Percentiles rank a stretch among this genome's conserved stretches.
These are phyloP conservation scores for Pythium plurisporium DNA, from an alignment of 352 stramenopile species.

Conservation along the genomic window DNA sequence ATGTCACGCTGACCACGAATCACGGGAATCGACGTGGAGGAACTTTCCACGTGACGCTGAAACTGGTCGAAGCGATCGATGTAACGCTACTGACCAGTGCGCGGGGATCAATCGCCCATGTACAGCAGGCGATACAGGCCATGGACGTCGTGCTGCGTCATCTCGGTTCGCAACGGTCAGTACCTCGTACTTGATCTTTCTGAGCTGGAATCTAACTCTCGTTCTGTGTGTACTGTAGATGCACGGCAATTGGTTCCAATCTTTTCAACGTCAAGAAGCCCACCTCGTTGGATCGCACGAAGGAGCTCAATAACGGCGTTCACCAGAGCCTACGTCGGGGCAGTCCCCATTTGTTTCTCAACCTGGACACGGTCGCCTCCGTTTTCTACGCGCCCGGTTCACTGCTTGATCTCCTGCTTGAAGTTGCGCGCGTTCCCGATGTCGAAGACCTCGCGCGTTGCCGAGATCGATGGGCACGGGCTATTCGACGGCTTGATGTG, in stretches of 20 bases:
- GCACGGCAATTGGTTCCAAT: not conserved
- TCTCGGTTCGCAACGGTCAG: conserved; percentile 3
- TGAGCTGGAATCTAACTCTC: too few relatives aligned
- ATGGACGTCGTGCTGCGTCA: conserved; percentile 12
- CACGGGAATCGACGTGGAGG: not conserved
- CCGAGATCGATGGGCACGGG: not conserved
- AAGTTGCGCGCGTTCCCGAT: not conserved
- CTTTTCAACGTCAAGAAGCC: not conserved
- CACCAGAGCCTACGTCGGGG: conserved; percentile 4
- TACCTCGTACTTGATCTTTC: not conserved
- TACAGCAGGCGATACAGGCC: not conserved
- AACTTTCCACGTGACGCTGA: conserved; percentile 11
- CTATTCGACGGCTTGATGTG: not conserved
- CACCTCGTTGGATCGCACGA: not conserved
- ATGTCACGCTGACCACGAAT: not conserved
- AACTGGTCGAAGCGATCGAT: conserved; percentile 1
- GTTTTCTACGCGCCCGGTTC: conserved; percentile 10
- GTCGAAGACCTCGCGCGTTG: not conserved
- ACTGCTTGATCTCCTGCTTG: conserved; percentile 1
- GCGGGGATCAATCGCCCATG: not conserved
- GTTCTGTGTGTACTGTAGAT: not conserved
- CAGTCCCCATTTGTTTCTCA: not conserved
- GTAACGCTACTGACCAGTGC: not conserved
- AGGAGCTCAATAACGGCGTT: conserved; percentile 3
- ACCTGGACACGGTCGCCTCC: conserved; percentile 7